Conservation (phyloP, 352 stramenopile genomes). For the Pythium plurisporium region DNA sequence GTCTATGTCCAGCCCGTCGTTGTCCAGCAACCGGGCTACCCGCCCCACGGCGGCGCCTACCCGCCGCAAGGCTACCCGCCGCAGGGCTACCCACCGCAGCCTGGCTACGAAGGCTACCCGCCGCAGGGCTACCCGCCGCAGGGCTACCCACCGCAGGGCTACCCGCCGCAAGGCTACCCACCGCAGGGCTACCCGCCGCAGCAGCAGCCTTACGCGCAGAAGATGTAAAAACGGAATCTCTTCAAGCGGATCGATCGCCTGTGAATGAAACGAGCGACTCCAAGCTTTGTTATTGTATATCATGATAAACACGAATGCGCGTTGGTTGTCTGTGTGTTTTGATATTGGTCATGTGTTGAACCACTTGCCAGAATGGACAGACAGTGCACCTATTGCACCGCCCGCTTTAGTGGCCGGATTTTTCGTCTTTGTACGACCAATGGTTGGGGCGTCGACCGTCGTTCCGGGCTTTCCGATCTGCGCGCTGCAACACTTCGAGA, state of each 20-base stretch:
- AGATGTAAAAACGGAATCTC: conserved; percentile 13
- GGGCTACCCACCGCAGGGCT: conserved; percentile 13
- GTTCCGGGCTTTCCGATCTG: conserved; percentile 69
- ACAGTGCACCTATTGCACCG: no score
- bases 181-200: conserved; percentile 28
- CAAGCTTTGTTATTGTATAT: neutral
- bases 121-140: conserved; percentile 23
- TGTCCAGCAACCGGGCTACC: conserved; percentile 40
- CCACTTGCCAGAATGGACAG: no score
- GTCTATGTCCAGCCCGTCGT: conserved; percentile 76
- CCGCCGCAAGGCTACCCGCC: conserved; percentile 37
- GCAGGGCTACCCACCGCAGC: conserved; percentile 28
- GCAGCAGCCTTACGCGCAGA: conserved; percentile 21
- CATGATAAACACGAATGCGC: neutral
- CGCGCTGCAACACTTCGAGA: conserved; percentile 73
- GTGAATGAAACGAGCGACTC: neutral
- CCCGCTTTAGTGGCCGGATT: conserved; percentile 39
- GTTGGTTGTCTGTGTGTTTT: neutral
- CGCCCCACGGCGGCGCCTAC: conserved; percentile 37
- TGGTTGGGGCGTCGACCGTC: conserved; percentile 75
- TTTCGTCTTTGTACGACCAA: conserved; percentile 53
- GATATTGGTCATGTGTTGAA: no score
- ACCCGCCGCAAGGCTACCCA: conserved; percentile 34
- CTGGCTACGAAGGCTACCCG: conserved; percentile 48
- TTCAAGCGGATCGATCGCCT: neutral